phyloP scores from a whole-genome alignment of 495 filamentous ascomycete species.

The Paragyromitra xinjiangensis region DNA sequence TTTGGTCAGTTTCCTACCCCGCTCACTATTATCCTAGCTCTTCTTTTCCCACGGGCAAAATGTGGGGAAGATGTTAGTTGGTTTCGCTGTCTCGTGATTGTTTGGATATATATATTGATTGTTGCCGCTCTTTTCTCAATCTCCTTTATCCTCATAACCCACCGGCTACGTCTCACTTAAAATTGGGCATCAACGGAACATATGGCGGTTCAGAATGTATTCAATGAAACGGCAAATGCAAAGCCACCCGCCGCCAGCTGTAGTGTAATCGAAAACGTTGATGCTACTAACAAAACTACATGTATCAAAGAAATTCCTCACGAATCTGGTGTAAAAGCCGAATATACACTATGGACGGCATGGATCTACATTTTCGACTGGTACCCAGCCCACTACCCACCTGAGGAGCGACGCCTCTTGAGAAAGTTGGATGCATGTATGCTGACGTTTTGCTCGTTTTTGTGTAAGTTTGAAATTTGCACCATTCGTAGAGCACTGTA shows the following conservation, averaged over 20 bases:
- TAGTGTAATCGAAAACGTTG: constrained; percentile 12
- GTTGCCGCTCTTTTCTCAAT: not conserved
- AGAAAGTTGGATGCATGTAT: constrained; percentile 29
- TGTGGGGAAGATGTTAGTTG: constrained; percentile 19
- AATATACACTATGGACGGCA: constrained; percentile 38
- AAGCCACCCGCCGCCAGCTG: constrained; percentile 4
- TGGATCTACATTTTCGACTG: constrained; percentile 53
- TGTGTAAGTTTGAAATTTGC: constrained; percentile 12
- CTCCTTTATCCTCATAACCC: not conserved
- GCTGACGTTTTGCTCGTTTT: constrained; percentile 30
- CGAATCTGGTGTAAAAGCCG: not conserved
- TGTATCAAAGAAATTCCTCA: constrained; percentile 13
- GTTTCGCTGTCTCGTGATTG: not conserved
- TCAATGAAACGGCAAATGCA: not conserved
- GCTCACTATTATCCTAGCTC: constrained; percentile 15
- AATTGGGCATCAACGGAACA: not conserved
- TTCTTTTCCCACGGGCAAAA: not conserved
- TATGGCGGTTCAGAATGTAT: constrained; percentile 3
- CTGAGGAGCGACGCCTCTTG: constrained; percentile 30
- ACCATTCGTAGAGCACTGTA: too few relatives aligned
- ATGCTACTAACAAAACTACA: constrained; percentile 11
- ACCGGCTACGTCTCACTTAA: not conserved
- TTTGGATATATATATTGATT: constrained; percentile 18
- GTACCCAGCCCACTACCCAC: constrained; percentile 48
- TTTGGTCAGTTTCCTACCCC: constrained; percentile 11